Evolutionary conservation across 2,329 filamentous ascomycete genomes (phyloP).

Genomic region (Monosporascus sp.): DNA sequence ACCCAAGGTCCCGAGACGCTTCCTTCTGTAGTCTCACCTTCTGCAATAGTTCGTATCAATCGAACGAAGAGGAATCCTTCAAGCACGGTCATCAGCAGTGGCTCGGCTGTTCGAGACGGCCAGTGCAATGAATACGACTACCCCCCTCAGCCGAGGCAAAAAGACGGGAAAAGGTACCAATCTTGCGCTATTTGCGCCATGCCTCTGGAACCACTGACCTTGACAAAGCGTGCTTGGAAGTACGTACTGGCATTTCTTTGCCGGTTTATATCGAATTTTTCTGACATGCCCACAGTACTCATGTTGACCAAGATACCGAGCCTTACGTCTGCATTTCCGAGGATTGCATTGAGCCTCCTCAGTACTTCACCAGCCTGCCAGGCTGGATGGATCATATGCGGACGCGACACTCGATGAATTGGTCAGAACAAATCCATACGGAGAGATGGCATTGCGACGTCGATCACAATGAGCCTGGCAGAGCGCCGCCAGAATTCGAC

Average conservation of each 20-base stretch:
- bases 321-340: not conserved
- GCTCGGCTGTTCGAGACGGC: not conserved
- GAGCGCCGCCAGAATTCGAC: not conserved
- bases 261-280: too few relatives aligned
- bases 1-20: not conserved
- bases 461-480: not conserved
- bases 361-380: not conserved
- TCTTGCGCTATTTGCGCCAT: not conserved
- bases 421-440: not conserved
- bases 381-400: not conserved
- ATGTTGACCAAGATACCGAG: not conserved
- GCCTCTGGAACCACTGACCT: not conserved
- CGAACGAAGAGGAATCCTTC: not conserved
- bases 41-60: not conserved
- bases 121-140: not conserved
- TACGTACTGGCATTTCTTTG: not conserved
- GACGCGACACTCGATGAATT: not conserved
- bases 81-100: not conserved
- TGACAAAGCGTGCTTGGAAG: not conserved
- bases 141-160: not conserved
- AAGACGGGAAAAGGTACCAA: not conserved
- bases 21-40: not conserved
- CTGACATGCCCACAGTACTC: not conserved
- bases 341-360: not conserved
- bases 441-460: not conserved